Evolutionary conservation across 2,329 filamentous ascomycete species (phyloP).

Genomic region (Paraphoma chrysanthemicola): DNA sequence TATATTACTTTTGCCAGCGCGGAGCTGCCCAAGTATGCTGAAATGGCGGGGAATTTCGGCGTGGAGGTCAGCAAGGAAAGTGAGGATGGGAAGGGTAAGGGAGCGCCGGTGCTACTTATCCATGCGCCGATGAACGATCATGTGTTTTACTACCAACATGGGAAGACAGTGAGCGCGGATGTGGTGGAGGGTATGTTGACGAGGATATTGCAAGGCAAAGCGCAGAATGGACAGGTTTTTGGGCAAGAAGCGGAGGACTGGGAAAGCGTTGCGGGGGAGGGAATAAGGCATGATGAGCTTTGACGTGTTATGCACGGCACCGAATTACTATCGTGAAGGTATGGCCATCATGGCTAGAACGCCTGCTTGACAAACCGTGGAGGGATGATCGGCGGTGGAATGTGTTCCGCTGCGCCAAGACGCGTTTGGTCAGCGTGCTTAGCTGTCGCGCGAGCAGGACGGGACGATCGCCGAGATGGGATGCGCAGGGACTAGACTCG

Average conservation of each 20-base stretch:
- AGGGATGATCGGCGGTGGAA: neutral
- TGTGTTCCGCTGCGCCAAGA: neutral
- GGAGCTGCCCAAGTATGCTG: conserved; percentile 21
- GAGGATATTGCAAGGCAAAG: conserved; percentile 25
- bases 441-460: neutral
- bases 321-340: neutral
- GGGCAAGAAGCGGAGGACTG: conserved; percentile 15
- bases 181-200: conserved; percentile 26
- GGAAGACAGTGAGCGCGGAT: conserved; percentile 11
- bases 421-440: neutral
- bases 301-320: neutral
- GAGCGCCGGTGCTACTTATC: conserved; percentile 16
- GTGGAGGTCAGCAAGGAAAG: neutral
- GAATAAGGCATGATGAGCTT: conserved; percentile 16
- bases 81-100: conserved; percentile 2
- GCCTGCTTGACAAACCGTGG: neutral
- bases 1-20: conserved; percentile 25
- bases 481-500: no score
- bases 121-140: conserved; percentile 32
- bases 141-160: conserved; percentile 22
- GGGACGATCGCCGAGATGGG: no score
- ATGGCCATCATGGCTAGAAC: neutral
- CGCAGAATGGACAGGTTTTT: conserved; percentile 23
- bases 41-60: conserved; percentile 29
- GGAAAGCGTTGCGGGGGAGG: neutral